Evolutionary conservation across 495 filamentous ascomycete genomes (phyloP).

Genomic region (Terfezia claveryi): DNA sequence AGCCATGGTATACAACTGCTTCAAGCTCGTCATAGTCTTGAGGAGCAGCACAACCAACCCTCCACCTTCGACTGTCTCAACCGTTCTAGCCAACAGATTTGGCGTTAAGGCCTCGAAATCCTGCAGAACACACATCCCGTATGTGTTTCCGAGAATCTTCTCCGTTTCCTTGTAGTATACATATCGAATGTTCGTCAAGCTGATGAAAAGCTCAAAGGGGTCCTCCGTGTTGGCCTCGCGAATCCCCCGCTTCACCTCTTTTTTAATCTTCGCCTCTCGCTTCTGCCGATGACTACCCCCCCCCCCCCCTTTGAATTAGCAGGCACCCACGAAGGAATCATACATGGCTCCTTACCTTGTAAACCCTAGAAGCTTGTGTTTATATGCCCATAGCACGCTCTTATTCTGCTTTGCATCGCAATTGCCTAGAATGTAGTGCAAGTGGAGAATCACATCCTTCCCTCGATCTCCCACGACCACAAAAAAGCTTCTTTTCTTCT

Average conservation of each 20-base stretch:
- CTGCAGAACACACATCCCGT: conserved; percentile 94
- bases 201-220: conserved; percentile 94
- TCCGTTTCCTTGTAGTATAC: conserved; percentile 99
- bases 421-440: conserved; percentile 82
- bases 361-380: conserved; percentile 88
- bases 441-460: conserved; percentile 90
- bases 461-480: conserved; percentile 86
- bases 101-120: conserved; percentile 97
- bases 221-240: conserved; percentile 90
- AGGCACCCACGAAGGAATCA: background rate
- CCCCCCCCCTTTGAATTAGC: background rate
- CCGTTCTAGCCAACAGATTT: conserved; percentile 79
- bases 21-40: conserved; percentile 92
- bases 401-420: conserved; percentile 90
- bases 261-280: conserved; percentile 92
- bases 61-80: conserved; percentile 95
- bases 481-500: conserved; percentile 96
- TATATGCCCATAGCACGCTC: conserved; percentile 97
- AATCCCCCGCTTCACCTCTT: conserved; percentile 88
- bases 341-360: conserved; percentile 28
- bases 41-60: conserved; percentile 75
- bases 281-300: conserved; percentile 67
- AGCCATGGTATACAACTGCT: conserved; percentile 87
- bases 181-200: conserved; percentile 90
- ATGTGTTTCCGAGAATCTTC: conserved; percentile 95